Base-by-base conservation (phyloP, 345 rosid genomes). In the Cardamine chenopodiifolia region DNA sequence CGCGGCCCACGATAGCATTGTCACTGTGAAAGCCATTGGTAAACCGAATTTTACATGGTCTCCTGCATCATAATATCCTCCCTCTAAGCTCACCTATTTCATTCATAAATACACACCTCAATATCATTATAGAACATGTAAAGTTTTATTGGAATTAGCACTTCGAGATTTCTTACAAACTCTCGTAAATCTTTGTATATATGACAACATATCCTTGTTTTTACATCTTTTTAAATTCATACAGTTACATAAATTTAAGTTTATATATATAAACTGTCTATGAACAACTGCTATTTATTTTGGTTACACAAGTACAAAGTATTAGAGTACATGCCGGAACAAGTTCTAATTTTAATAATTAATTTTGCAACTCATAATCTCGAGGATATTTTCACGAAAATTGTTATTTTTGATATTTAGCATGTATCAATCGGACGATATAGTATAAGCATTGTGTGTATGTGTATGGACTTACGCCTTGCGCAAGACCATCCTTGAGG, bases 61-160 rank as follows among this genome's bases (percentile, higher is more conserved):
- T 73, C 96, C 98, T 12, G 97, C 96, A 66, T 93, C 98, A 42
- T 90, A 93, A 79, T 93, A 93, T 5, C 97, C 97, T 74, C 97
- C 98, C 8, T 83, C 93, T 80, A 93, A 83, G 42, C 90, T 84
- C 82, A 85, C 90, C 95, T 87, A 72, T 69, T 69, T 64, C 17
- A 73, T 50, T 47, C n/a, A 70, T 70, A 54, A 19, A 62, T 22
- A 31, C 45, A 48, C 37, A 42, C 34, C 39, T 64, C 70, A 63
- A 39, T 64, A 57, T 56, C 67, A 70, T 70, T 71, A 17, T 8
- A 22, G 2, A 14, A 20, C 7, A 29, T 40, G 12, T 4, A 35
- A 11, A 3, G 1, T 20, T 22, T 19, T 18, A 1, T 1, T 8
- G 1, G 15, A 49, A 48, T 20, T 7, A 11, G 20, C 15, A 31